These are phyloP conservation scores for Globisporangium cystogenes DNA, from an alignment of 352 stramenopile species.

Conservation along the genomic window DNA sequence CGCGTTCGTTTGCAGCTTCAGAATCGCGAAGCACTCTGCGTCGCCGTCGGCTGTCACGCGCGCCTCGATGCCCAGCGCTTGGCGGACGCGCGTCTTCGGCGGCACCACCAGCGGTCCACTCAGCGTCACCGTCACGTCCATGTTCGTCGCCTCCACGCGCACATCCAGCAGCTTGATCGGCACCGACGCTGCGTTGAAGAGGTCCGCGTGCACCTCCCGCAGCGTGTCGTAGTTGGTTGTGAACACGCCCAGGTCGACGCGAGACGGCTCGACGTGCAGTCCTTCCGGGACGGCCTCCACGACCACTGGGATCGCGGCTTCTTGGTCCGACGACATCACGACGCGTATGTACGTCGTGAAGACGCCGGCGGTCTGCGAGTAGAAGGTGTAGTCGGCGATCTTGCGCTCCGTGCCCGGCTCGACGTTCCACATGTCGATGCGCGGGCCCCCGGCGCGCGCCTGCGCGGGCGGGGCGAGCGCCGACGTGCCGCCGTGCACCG, in stretches of 20 bases:
- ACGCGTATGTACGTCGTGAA: slow-evolving; percentile 38
- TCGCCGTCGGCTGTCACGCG: not conserved
- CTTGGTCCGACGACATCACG: slow-evolving; percentile 6
- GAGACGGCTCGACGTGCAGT: slow-evolving; percentile 29
- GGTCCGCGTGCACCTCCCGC: slow-evolving; percentile 21
- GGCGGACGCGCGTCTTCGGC: slow-evolving; percentile 24
- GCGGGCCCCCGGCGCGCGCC: not conserved
- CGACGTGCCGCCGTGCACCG: slow-evolving; percentile 1
- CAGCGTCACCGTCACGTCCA: slow-evolving; percentile 27
- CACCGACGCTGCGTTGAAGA: slow-evolving; percentile 35
- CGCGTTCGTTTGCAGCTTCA: slow-evolving; percentile 35
- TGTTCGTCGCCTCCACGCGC: slow-evolving; percentile 19
- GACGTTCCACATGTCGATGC: slow-evolving; percentile 32
- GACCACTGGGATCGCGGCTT: slow-evolving; percentile 28
- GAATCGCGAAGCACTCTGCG: slow-evolving; percentile 13
- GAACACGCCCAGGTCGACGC: slow-evolving; percentile 31
- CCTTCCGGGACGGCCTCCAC: slow-evolving; percentile 30
- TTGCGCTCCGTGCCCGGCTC: slow-evolving; percentile 20
- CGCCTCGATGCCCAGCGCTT: slow-evolving; percentile 27
- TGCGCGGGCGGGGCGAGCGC: slow-evolving; percentile 1
- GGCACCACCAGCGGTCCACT: slow-evolving; percentile 25
- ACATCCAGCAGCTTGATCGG: slow-evolving; percentile 35
- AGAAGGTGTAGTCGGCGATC: slow-evolving; percentile 33
- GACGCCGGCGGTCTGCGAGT: slow-evolving; percentile 14
- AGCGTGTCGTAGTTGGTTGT: slow-evolving; percentile 15